Evolutionary conservation across 257 asterid genomes (phyloP).

Genomic region (Verbascum thapsus): DNA sequence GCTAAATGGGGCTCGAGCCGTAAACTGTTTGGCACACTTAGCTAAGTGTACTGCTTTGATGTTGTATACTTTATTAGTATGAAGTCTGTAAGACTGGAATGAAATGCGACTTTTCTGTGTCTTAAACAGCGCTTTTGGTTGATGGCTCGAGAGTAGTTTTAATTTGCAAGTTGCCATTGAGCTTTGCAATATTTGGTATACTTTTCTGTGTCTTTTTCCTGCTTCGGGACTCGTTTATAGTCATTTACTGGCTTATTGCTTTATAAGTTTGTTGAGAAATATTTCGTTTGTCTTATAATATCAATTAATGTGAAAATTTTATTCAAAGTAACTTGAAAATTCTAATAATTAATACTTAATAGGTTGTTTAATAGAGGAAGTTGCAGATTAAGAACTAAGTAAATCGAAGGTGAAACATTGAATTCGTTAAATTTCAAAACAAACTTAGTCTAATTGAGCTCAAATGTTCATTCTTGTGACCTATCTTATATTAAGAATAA

Average conservation of each 20-base stretch:
- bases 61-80: neutral
- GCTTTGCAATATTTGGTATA: conserved; percentile 29
- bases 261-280: neutral
- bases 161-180: conserved; percentile 28
- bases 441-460: too few relatives aligned
- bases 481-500: too few relatives aligned
- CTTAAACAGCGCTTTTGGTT: conserved; percentile 31
- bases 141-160: conserved; percentile 28
- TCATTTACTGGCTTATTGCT: conserved; percentile 23
- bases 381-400: too few relatives aligned
- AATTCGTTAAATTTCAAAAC: too few relatives aligned
- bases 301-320: too few relatives aligned
- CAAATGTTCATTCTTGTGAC: too few relatives aligned
- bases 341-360: too few relatives aligned
- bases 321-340: too few relatives aligned
- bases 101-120: conserved; percentile 22
- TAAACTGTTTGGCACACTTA: too few relatives aligned
- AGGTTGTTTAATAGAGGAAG: too few relatives aligned
- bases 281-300: neutral
- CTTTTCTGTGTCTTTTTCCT: neutral
- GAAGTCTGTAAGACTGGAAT: neutral
- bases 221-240: conserved; percentile 35
- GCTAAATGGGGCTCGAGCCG: neutral
- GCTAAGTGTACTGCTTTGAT: neutral
- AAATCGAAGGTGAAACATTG: too few relatives aligned